Base-by-base conservation (phyloP, 176 grass and related monocot species). In the Carex kokanica region DNA sequence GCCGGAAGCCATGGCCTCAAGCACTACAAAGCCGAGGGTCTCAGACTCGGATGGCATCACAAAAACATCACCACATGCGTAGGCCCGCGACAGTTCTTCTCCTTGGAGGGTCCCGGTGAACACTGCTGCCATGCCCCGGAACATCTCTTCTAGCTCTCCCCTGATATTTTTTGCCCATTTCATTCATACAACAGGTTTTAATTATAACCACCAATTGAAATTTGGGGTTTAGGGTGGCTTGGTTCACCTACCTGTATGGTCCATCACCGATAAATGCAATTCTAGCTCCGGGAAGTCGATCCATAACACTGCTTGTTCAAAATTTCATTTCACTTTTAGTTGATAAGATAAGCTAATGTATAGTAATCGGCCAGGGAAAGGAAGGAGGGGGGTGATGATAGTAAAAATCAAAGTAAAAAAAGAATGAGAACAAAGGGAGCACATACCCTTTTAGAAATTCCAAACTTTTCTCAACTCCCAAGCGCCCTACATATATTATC, bases 11-110 rank as follows among this genome's bases (percentile, higher is more conserved):
- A 98, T 98, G 56, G 96, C 92, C 88, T 98, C 96, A 6, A 95
- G 80, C 66, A 98, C 91, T 6, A 98, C 96, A 38, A 90, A 90
- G 5, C 96, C 96, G 0, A 98, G 96, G 0, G 93, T 98, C 58
- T 98, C 96, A 0, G 95, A 98, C 47, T 98, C 96, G 0, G 96
- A 98, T 0, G 96, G 96, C 96, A 98, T 98, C 86, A 98, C 59
- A 49, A 98, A 98, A 4, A 95, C 75, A 13, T 98, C 93, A 0
- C 96, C 93, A 1, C 93, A 88, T 0, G 96, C 93, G 1, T 98
- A 98, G 0, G 93, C 93, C 29, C 88, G 92, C 0, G 96, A 95
- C 47, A 98, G 92, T 65, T 95, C 93, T 49, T 91, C 96, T 0
- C 91, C 95, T 71, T 98, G 93, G 54, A 98, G 79, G 86, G 94